These are phyloP conservation scores for Paramecium sonneborni DNA, from an alignment of 73 alveolate species.

Conservation along the genomic window DNA sequence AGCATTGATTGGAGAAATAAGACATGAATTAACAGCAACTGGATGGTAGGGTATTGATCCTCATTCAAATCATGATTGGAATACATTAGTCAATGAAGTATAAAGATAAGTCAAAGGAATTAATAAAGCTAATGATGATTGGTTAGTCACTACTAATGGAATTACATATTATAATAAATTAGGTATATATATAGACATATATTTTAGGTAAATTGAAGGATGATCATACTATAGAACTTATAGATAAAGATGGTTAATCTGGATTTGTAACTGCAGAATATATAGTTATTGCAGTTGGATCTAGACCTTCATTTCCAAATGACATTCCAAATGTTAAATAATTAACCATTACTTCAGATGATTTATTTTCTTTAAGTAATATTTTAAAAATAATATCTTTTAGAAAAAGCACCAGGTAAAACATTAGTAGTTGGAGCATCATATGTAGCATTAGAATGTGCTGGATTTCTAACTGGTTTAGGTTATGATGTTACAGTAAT, in stretches of 20 bases:
- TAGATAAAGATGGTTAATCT: background rate
- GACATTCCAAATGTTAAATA: constrained; percentile 47
- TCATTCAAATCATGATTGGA: constrained; percentile 39
- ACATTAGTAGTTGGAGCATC: constrained; percentile 99
- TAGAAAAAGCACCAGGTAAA: constrained; percentile 89
- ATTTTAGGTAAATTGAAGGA: constrained; percentile 38
- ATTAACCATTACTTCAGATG: constrained; percentile 78
- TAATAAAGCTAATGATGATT: constrained; percentile 47
- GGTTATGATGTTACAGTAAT: constrained; percentile 96
- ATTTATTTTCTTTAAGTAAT: constrained; percentile 85
- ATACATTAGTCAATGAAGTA: constrained; percentile 19
- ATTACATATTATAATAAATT: constrained; percentile 43
- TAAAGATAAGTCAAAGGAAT: constrained; percentile 60
- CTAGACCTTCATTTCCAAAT: constrained; percentile 55
- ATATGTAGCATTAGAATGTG: constrained; percentile 97
- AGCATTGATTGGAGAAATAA: constrained; percentile 57
- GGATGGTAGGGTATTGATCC: constrained; percentile 55
- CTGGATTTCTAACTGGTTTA: constrained; percentile 94
- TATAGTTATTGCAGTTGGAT: constrained; percentile 48
- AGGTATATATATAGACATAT: background rate
- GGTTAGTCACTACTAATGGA: constrained; percentile 50
- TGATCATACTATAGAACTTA: constrained; percentile 37
- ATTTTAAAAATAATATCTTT: background rate
- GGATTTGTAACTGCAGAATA: constrained; percentile 50
- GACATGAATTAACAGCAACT: background rate